Evolutionary conservation across 257 asterid genomes (phyloP), one percentile per base, ranked within the genome.

Genomic region (Schizonepeta tenuifolia): DNA sequence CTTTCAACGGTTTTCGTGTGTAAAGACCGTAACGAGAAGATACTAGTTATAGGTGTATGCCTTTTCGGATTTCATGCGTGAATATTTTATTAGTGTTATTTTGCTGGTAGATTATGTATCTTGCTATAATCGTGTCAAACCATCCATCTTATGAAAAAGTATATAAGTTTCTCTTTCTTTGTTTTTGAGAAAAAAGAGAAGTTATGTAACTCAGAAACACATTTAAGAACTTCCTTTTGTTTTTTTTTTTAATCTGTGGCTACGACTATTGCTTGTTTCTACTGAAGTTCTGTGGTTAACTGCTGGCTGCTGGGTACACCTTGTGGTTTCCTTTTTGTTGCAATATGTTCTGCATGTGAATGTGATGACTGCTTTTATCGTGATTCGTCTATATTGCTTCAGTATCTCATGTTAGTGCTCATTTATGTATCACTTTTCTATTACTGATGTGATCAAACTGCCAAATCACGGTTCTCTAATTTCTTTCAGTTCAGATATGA

Each of bases 391-490:
- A 8, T 44, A 9, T 67, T 43, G 49, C 49, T 74, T 55, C 11
- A 63, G 5, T 47, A 36, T 43, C 35, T 74, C 56, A 40, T 49
- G 31, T 65, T 49, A 35, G 22, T 58, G 53, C 21, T 51, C 22
- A 18, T 55, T 24, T 67, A n/a, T 41, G 33, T 20, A 61, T 61
- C 36, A 28, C 41, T 61, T 31, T 36, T 63, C 61, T 36, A 6
- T 57, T 56, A 33, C n/a, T 69, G 24, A 21, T 24, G 40, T 38
- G 18, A 7, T 60, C 65, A 46, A 79, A 57, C 22, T 70, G 71
- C 43, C 62, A 40, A 40, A n/a, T 56, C 50, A 5, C 33, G 65
- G 31, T 57, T 59, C 55, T 21, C 36, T 22, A 9, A 6, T 72
- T 62, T 40, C 44, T 36, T 44, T 20, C 17, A 38, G 21, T 55